Conservation (phyloP, 495 filamentous ascomycete species). For the Cairneyella variabilis region DNA sequence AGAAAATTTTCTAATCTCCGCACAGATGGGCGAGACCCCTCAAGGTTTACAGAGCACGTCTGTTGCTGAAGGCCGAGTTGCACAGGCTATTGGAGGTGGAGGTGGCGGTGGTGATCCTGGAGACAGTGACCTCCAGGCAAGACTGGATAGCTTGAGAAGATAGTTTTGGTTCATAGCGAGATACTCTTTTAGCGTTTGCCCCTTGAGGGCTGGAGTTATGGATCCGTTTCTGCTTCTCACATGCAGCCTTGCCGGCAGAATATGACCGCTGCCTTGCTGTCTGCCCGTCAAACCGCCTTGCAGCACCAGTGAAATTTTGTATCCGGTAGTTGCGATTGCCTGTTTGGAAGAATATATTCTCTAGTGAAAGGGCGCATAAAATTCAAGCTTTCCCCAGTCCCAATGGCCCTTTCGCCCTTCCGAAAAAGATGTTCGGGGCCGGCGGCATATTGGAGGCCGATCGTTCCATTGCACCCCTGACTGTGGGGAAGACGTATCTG, state of each 20-base stretch:
- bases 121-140: slow-evolving; percentile 79
- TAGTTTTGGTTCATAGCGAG: slow-evolving; percentile 21
- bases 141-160: slow-evolving; percentile 72
- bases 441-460: neutral
- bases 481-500: no score
- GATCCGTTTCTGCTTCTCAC: slow-evolving; percentile 1
- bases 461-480: neutral
- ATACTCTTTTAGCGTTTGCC: slow-evolving; percentile 14
- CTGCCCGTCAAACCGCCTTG: neutral
- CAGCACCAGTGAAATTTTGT: neutral
- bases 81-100: slow-evolving; percentile 74
- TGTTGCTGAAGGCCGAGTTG: slow-evolving; percentile 60
- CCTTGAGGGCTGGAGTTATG: slow-evolving; percentile 4
- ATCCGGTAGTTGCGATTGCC: neutral
- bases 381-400: neutral
- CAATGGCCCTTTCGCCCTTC: neutral
- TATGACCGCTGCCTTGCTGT: neutral
- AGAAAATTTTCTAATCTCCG: slow-evolving; percentile 18
- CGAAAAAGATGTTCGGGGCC: no score
- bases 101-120: slow-evolving; percentile 51
- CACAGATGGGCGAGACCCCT: slow-evolving; percentile 75
- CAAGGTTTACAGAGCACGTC: slow-evolving; percentile 59
- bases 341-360: no score
- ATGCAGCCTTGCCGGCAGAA: slow-evolving; percentile 8
- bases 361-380: no score